Conservation (phyloP, 768 basidiomycete species). For the Psilocybe azurescens region DNA sequence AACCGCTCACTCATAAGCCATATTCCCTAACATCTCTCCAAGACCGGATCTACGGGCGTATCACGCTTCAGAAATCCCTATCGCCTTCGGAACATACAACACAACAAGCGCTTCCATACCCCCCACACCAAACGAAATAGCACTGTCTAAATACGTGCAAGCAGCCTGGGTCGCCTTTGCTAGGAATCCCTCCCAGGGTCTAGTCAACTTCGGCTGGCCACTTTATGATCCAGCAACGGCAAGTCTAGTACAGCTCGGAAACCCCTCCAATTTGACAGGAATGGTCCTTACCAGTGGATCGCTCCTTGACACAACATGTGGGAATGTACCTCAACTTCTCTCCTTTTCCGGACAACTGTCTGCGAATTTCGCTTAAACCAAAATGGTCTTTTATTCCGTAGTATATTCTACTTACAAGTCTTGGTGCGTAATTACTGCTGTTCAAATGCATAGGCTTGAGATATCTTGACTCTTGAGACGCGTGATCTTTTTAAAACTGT, state of each 20-base stretch:
- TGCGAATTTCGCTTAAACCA: neutral
- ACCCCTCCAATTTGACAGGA: constrained; percentile 23
- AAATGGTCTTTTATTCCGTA: no score
- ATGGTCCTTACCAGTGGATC: constrained; percentile 17
- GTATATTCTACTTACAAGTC: no score
- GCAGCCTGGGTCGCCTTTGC: constrained; percentile 48
- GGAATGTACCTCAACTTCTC: constrained; percentile 5
- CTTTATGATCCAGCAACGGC: constrained; percentile 15
- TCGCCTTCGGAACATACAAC: constrained; percentile 43
- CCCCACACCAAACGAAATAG: constrained; percentile 29
- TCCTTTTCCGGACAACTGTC: constrained; percentile 6
- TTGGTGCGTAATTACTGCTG: no score
- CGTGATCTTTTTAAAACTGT: no score
- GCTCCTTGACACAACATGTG: constrained; percentile 20
- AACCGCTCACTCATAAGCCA: constrained; percentile 23
- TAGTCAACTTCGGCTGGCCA: constrained; percentile 28
- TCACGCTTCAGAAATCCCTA: constrained; percentile 44
- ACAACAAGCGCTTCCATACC: constrained; percentile 24
- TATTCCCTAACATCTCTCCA: constrained; percentile 42
- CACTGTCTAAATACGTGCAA: constrained; percentile 41
- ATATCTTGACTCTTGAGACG: no score
- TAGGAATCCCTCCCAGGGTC: constrained; percentile 38
- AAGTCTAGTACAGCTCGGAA: constrained; percentile 26
- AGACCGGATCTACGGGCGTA: constrained; percentile 40
- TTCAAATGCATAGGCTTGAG: no score